Evolutionary conservation across 805 yeast species (phyloP), one percentile per base, ranked within the genome.

Genomic region (Zygosaccharomyces kombuchaensis): DNA sequence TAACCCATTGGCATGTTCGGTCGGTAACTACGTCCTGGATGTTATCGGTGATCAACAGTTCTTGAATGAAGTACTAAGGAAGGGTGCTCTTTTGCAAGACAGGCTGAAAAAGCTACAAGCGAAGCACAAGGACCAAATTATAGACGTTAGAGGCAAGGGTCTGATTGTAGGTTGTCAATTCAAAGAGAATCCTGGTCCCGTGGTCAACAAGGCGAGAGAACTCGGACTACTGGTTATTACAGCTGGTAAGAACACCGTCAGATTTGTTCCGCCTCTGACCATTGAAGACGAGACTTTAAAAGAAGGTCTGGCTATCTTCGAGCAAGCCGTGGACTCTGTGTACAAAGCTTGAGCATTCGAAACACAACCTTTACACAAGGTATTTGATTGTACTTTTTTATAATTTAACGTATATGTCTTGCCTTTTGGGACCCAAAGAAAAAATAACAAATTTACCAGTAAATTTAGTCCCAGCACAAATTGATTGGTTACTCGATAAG

Each of bases 221-320:
- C 69, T 80, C 49, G 97, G 98, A 2, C 70, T 93, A 52, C 71
- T 93, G 47, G 78, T 89, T 19, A 87, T 93, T 46, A 85, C 96
- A 16, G 96, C 96, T 6, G 99, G 98, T 36, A 83, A 85, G 56
- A 88, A 89, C 63, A 91, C 93, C 8, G 71, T 93, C 44, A 80
- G 99, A 68, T 74, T 93, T 52, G 93, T 91, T 25, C 99, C 99
- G 26, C 93, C 98, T 6, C 74, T 93, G 62, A 89, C 84, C 55
- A 88, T 90, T 49, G 82, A 80, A 23, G 81, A 82, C 43, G 81
- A 79, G 23, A 79, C 75, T 32, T 80, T 88, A 34, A 72, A 72
- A 36, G 77, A 80, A 52, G 99, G 98, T 27, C 66, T 93, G 41
- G 74, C 73, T 10, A 77, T 89, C 36, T 77, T 91, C 47, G 83